Base-by-base conservation (phyloP, 2,329 filamentous ascomycete genomes). In the Apiospora hydei region DNA sequence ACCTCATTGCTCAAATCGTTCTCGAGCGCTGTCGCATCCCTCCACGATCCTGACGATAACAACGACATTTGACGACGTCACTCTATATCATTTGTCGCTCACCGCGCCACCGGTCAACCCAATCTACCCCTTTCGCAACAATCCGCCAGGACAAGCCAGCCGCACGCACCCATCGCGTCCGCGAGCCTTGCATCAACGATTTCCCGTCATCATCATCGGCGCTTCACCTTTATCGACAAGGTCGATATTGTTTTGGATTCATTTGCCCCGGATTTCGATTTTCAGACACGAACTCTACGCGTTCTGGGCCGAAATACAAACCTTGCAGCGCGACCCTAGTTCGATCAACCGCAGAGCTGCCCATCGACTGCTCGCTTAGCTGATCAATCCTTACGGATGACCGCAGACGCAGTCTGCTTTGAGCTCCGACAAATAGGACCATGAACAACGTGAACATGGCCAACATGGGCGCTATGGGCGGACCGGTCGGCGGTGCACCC, bases 391-490 rank as follows among this genome's bases (percentile, higher is more conserved):
- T 49, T 24, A 69, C 51, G 57, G 26, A 69, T 43, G 44, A 30
- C 46, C 67, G 80, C 83, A 83, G 83, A 82, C 81, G 72, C 72
- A 74, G 80, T 84, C 84, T 84, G 83, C 79, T 47, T 51, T 51
- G 57, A 64, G 34, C 57, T 64, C 68, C 34, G 69, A 70, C 53
- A 70, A 41, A 30, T 34, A 46, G 43, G 51, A 79, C 80, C 77
- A 90, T 90, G 88, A 91, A 89, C 85, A 91, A 89, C 84, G 84
- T 88, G 77, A 86, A 89, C 79, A 93, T 94, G 91, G 88, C 87
- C 79, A 88, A 86, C 80, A 93, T 94, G 89, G 89, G 87, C 80
- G 86, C 88, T 81, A 90, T 92, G 88, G 85, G 90, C 73, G 90
- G 89, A 67, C 89, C 90, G 70, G 90, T 92, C 73, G 91, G 91